These are phyloP conservation scores for Jamesozyma gamospora DNA, from an alignment of 805 yeast species.

Conservation along the genomic window DNA sequence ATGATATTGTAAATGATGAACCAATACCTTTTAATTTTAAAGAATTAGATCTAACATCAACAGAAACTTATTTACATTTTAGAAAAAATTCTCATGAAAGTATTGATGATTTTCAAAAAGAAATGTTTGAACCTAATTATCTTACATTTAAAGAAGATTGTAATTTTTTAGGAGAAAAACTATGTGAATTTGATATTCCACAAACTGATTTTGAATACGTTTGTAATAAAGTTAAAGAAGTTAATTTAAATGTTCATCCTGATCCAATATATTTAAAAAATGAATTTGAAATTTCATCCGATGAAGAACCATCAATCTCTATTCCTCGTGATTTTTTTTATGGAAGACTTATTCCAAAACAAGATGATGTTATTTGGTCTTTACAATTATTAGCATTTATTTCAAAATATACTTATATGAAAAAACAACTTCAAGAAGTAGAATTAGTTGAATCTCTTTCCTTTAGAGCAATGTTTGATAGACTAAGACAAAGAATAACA, in stretches of 20 bases:
- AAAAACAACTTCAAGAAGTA: conserved; percentile 63
- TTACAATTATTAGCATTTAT: conserved; percentile 85
- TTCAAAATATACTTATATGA: conserved; percentile 77
- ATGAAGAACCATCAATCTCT: conserved; percentile 13
- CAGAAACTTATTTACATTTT: conserved; percentile 9
- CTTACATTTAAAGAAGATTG: conserved; percentile 9
- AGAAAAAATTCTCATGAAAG: conserved; percentile 13
- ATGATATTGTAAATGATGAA: conserved; percentile 21
- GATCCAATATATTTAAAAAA: background rate
- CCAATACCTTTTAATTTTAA: conserved; percentile 13
- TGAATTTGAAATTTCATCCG: background rate
- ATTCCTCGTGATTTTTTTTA: conserved; percentile 47
- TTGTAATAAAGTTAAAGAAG: background rate
- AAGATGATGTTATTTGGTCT: conserved; percentile 91
- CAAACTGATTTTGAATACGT: conserved; percentile 20
- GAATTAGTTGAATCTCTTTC: conserved; percentile 67
- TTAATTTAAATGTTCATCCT: background rate
- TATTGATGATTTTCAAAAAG: conserved; percentile 13
- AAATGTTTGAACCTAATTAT: conserved; percentile 12
- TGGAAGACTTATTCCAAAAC: conserved; percentile 79
- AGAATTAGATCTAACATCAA: conserved; percentile 8
- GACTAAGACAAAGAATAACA: conserved; percentile 10
- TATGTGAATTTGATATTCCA: conserved; percentile 8
- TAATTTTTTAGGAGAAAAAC: conserved; percentile 7
- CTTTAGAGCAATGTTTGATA: conserved; percentile 30